These are phyloP conservation scores for Ophiocytium majus DNA, from an alignment of 352 stramenopile genomes.

Conservation along the genomic window DNA sequence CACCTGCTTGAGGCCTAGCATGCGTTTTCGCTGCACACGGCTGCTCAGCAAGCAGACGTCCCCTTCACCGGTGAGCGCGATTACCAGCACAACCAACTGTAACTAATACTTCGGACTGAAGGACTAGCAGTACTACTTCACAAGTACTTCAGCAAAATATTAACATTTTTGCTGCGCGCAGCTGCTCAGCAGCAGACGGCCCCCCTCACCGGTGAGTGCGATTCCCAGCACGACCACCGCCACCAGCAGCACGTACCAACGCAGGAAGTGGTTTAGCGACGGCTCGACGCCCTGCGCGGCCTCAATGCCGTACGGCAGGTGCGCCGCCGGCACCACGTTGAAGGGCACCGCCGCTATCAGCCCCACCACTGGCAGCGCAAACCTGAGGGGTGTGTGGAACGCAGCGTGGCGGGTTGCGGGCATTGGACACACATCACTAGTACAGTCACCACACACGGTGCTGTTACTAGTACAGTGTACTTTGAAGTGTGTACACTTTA, in stretches of 20 bases:
- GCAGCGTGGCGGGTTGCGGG: too few relatives aligned
- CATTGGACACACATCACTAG: too few relatives aligned
- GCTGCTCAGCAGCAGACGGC: not conserved
- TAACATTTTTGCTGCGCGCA: too few relatives aligned
- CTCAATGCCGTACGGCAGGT: conserved; percentile 49
- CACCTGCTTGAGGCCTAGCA: too few relatives aligned
- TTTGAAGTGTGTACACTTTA: too few relatives aligned
- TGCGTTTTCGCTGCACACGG: too few relatives aligned
- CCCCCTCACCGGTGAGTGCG: not conserved
- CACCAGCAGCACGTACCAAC: conserved; percentile 5
- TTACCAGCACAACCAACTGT: not conserved
- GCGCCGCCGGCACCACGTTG: conserved; percentile 47
- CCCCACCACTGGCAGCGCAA: not conserved
- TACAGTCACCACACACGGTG: too few relatives aligned
- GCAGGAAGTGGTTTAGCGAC: not conserved
- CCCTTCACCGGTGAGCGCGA: not conserved
- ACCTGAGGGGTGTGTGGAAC: not conserved
- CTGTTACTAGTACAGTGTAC: too few relatives aligned
- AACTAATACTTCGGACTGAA: not conserved
- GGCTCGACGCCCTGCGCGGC: conserved; percentile 36
- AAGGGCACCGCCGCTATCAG: conserved; percentile 41
- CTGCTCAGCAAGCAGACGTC: too few relatives aligned
- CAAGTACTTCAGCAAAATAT: too few relatives aligned
- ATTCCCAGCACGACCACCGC: not conserved
- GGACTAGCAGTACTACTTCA: too few relatives aligned